Evolutionary conservation across 1,284 basidiomycete species (phyloP).

Genomic region (Trichosporon inkin): DNA sequence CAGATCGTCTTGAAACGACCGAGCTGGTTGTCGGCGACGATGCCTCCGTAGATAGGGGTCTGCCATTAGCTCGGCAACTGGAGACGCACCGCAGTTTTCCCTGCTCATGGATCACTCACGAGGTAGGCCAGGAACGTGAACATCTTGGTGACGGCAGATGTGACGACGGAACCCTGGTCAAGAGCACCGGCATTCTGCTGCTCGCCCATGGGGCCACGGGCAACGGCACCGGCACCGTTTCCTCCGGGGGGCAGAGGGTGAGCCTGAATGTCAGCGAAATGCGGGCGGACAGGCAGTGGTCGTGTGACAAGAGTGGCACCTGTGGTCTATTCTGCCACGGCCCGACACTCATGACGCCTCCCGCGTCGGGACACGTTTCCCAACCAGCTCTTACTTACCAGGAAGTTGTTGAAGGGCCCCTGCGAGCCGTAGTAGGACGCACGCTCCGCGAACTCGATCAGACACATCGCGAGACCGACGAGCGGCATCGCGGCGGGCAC

Average conservation of each 20-base stretch:
- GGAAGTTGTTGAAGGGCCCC: slow-evolving; percentile 28
- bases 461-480: slow-evolving; percentile 33
- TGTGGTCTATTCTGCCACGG: too few species aligned
- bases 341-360: background rate
- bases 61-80: background rate
- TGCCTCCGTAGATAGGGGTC: slow-evolving; percentile 47
- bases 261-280: background rate
- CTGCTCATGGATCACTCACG: slow-evolving; percentile 21
- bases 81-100: too few species aligned
- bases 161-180: slow-evolving; percentile 30
- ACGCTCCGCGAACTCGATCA: slow-evolving; percentile 48
- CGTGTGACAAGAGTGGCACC: too few species aligned
- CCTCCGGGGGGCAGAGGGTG: slow-evolving; percentile 58
- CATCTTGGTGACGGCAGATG: slow-evolving; percentile 31
- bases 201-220: slow-evolving; percentile 58
- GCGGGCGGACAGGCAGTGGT: background rate
- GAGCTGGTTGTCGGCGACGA: slow-evolving; percentile 60
- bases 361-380: background rate
- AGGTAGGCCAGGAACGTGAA: slow-evolving; percentile 42
- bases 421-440: slow-evolving; percentile 24
- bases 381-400: slow-evolving; percentile 13
- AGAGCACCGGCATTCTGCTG: slow-evolving; percentile 58
- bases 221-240: slow-evolving; percentile 68
- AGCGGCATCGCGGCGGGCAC: slow-evolving; percentile 16
- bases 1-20: slow-evolving; percentile 71